A percentile compares a stretch with the other conserved stretches of the same genome.
phyloP scores from a whole-genome alignment of 2,329 filamentous ascomycete genomes.

The Aspergillus ustus region DNA sequence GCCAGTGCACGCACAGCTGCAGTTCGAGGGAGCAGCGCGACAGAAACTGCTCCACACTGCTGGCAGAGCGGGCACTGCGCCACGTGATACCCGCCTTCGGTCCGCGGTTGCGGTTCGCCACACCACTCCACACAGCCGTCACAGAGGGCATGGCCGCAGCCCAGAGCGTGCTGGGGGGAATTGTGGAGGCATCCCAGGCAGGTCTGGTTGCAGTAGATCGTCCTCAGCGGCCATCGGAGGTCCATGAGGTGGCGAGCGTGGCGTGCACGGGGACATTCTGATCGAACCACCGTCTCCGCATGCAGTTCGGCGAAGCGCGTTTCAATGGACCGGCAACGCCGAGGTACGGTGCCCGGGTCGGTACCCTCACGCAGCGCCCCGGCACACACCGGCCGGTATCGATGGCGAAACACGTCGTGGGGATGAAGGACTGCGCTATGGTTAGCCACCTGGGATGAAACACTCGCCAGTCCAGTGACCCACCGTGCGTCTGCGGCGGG shows the following conservation, averaged over 20 bases:
- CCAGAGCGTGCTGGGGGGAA: conserved; percentile 8
- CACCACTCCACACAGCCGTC: conserved; percentile 5
- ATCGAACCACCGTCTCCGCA: conserved; percentile 3
- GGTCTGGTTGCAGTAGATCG: neutral
- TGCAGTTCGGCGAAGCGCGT: neutral
- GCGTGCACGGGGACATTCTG: neutral
- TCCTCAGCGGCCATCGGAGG: neutral
- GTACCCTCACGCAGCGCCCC: conserved; percentile 1
- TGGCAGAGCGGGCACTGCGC: neutral
- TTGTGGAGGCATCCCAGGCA: conserved; percentile 10
- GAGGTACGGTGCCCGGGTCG: neutral
- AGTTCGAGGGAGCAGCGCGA: conserved; percentile 8
- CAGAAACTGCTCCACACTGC: neutral
- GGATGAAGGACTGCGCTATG: conserved; percentile 6
- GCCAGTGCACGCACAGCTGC: conserved; percentile 11
- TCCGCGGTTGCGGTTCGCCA: conserved; percentile 1
- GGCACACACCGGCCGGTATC: conserved; percentile 5
- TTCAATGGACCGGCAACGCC: conserved; percentile 6
- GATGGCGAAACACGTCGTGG: conserved; percentile 3
- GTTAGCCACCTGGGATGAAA: neutral
- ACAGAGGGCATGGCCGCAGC: conserved; percentile 11
- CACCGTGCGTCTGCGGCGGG: conserved; percentile 6
- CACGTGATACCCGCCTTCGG: neutral
- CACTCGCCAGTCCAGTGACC: neutral
- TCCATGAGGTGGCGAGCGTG: neutral